Evolutionary conservation across 2,329 filamentous ascomycete species (phyloP), one percentile per base, ranked within the genome.

Genomic region (Epicoccum sorghinum): DNA sequence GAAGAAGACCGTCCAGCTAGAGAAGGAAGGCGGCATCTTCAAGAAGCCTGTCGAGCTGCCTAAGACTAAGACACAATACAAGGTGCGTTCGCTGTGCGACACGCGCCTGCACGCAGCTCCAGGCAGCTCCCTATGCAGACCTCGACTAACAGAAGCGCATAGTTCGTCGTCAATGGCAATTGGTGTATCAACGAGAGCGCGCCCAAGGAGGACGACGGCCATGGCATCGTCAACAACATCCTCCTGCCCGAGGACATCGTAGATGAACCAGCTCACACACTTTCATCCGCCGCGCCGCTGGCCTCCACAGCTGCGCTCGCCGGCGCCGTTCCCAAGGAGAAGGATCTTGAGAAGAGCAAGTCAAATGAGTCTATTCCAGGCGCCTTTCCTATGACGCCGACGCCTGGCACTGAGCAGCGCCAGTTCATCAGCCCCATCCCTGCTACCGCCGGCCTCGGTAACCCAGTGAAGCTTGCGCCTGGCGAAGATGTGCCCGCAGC

Each of bases 131-230:
- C 27, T 9, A 29, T 29, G 27, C 27, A 29, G 9, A 9, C 27
- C 27, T 9, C 46, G 62, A 59, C 63, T 68, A 47, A 68, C 59
- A 30, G 30, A 39, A 13, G 6, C 18, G 47, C 35, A 67, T 74
- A 97, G 93, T 99, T 96, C 76, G 90, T 99, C 67, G 93, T 97
- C 64, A 91, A 99, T 83, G 91, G 90, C 65, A 85, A 84, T 66
- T 99, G 95, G 95, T 87, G 86, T 45, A 89, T 87, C 74, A 93
- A 97, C 77, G 86, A 88, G 67, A 86, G 86, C 55, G 89, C 88
- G 37, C 89, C 90, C 55, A 88, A 89, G 77, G 93, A 97, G 78
- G 85, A 86, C 70, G 93, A 97, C 81, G 83, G 84, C 62, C 82
- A 87, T 69, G 89, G 90, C 69, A 96, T 93, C 83, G 82, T 92